Conservation (phyloP, 306 rosid genomes). For the Cicer arietinum region DNA sequence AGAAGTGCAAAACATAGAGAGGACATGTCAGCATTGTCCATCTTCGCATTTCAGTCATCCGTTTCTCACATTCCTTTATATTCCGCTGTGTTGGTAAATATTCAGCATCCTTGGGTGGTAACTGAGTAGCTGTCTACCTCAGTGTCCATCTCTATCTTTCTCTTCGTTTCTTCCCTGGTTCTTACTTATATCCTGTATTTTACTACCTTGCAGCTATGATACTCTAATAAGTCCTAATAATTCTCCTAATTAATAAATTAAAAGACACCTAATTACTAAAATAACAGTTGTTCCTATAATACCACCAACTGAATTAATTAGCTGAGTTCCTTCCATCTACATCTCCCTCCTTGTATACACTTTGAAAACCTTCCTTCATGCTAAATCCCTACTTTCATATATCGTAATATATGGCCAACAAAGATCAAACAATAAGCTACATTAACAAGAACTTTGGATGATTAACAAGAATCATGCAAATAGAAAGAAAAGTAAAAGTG, state of each 20-base stretch:
- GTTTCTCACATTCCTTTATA: no score
- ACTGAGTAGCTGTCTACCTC: neutral
- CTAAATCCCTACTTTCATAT: neutral
- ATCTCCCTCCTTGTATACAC: neutral
- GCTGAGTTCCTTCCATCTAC: neutral
- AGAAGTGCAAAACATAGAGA: neutral
- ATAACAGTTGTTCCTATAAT: no score
- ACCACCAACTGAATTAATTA: neutral
- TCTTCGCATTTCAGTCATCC: no score
- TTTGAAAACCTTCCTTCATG: neutral
- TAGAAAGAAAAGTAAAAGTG: neutral
- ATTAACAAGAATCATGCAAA: slow-evolving; percentile 2
- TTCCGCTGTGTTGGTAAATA: no score
- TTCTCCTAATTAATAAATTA: no score
- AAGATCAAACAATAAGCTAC: neutral
- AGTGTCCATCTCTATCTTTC: neutral
- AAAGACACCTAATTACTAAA: no score
- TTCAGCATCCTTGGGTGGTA: no score
- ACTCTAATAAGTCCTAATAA: no score
- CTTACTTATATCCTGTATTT: no score
- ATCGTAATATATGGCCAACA: slow-evolving; percentile 7
- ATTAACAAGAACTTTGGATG: slow-evolving; percentile 18
- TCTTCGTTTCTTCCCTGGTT: neutral
- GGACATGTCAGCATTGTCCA: neutral
- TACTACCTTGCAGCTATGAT: no score